Conservation (phyloP, 2,329 filamentous ascomycete species). For the Aspergillus sp. region DNA sequence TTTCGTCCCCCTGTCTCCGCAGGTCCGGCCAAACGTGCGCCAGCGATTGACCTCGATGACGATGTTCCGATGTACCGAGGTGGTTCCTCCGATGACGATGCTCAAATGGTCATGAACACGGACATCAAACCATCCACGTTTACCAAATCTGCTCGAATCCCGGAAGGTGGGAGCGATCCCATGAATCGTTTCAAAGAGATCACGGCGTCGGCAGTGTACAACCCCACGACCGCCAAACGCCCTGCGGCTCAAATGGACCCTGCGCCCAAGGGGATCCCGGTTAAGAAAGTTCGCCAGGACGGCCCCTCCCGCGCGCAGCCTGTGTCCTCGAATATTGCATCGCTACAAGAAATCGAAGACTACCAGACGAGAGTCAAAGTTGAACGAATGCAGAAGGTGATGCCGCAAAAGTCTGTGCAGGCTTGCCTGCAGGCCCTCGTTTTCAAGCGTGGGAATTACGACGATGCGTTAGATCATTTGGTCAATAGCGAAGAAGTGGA, state of each 20-base stretch:
- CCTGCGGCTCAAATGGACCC: conserved; percentile 46
- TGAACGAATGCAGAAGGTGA: conserved; percentile 50
- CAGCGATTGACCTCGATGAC: conserved; percentile 52
- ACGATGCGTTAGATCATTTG: conserved; percentile 54
- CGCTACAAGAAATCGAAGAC: conserved; percentile 54
- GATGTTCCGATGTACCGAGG: conserved; percentile 60
- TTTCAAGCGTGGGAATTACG: conserved; percentile 51
- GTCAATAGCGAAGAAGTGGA: conserved; percentile 38
- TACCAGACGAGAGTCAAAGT: conserved; percentile 52
- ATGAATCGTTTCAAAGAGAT: conserved; percentile 45
- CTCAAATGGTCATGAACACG: conserved; percentile 45
- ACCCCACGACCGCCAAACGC: conserved; percentile 40
- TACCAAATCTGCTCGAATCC: conserved; percentile 43
- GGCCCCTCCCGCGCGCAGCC: conserved; percentile 48
- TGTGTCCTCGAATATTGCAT: conserved; percentile 41
- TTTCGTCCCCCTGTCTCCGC: conserved; percentile 57
- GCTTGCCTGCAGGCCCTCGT: conserved; percentile 53
- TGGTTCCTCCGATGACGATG: conserved; percentile 63
- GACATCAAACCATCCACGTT: conserved; percentile 64
- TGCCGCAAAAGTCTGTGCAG: conserved; percentile 48
- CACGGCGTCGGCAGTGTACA: conserved; percentile 43
- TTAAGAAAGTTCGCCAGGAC: conserved; percentile 43
- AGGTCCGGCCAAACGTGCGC: conserved; percentile 40
- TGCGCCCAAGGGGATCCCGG: conserved; percentile 34
- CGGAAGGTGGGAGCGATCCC: conserved; percentile 26